Evolutionary conservation across 164 flowering plant genomes (phyloP).

Genomic region (Aristolochia fimbriata): DNA sequence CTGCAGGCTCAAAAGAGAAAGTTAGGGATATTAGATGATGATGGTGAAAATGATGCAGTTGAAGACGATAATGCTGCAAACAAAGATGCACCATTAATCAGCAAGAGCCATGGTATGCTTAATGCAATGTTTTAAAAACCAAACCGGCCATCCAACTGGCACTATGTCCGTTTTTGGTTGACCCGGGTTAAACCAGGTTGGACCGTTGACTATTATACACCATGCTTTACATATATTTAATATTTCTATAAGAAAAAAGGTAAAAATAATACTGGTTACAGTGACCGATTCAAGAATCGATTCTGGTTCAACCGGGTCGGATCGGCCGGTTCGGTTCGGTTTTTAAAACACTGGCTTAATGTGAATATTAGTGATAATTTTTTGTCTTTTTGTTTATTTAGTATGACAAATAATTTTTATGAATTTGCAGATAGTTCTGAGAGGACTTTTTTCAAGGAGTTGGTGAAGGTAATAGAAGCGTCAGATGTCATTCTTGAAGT

Average conservation of each 20-base stretch:
- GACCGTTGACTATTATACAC: too few relatives aligned
- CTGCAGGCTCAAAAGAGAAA: slow-evolving; percentile 79
- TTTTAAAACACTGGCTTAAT: too few relatives aligned
- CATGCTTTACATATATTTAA: too few relatives aligned
- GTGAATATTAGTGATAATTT: background rate
- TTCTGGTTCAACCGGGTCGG: too few relatives aligned
- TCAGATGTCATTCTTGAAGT: slow-evolving; percentile 97
- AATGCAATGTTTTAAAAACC: too few relatives aligned
- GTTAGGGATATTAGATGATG: slow-evolving; percentile 54
- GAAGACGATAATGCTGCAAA: slow-evolving; percentile 19
- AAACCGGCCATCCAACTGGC: too few relatives aligned
- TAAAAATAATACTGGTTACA: too few relatives aligned
- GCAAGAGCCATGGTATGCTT: slow-evolving; percentile 35
- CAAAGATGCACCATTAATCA: slow-evolving; percentile 11
- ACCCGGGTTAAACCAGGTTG: too few relatives aligned
- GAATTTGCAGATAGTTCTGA: slow-evolving; percentile 52
- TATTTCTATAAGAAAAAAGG: too few relatives aligned
- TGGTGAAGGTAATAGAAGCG: slow-evolving; percentile 82
- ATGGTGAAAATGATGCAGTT: slow-evolving; percentile 17
- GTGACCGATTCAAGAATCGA: too few relatives aligned
- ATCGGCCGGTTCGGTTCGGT: too few relatives aligned
- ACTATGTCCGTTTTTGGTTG: too few relatives aligned
- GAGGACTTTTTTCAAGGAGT: slow-evolving; percentile 81
- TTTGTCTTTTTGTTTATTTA: background rate
- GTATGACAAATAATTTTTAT: background rate